Percentiles rank a stretch among this genome's conserved stretches.
Conservation (phyloP, 495 filamentous ascomycete genomes). For the Hypoxylon subgilvum region DNA sequence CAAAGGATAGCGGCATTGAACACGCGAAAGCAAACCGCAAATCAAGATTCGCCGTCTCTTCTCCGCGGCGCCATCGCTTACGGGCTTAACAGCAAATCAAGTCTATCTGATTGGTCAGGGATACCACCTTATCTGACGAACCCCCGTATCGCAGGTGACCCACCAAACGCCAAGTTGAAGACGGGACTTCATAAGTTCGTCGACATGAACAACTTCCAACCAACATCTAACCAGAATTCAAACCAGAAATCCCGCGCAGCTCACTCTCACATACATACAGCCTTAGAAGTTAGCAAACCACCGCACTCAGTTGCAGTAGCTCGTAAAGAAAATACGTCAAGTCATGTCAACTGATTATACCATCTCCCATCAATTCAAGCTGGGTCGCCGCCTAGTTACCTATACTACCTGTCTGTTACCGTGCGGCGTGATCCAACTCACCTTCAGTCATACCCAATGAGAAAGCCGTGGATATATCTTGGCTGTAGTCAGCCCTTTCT, state of each 20-base stretch:
- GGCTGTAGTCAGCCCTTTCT: slow-evolving; percentile 27
- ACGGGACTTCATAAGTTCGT: no score
- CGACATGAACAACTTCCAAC: no score
- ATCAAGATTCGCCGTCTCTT: slow-evolving; percentile 9
- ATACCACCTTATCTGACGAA: slow-evolving; percentile 28
- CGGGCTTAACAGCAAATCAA: background rate
- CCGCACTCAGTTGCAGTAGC: no score
- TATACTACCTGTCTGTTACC: background rate
- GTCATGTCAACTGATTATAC: no score
- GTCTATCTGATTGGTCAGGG: slow-evolving; percentile 12
- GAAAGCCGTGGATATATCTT: slow-evolving; percentile 6
- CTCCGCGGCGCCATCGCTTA: slow-evolving; percentile 28
- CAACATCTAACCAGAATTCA: no score
- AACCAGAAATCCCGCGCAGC: no score
- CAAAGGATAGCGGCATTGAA: slow-evolving; percentile 8
- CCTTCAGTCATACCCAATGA: slow-evolving; percentile 17
- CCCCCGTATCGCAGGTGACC: no score
- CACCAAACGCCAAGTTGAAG: no score
- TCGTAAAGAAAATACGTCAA: no score
- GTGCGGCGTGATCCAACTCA: background rate
- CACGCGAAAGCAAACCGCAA: slow-evolving; percentile 1
- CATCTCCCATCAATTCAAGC: background rate
- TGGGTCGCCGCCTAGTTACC: background rate
- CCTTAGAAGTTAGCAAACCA: no score
- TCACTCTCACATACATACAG: no score